These are phyloP conservation scores for Litchi chinensis DNA, from an alignment of 345 rosid genomes.

Conservation along the genomic window DNA sequence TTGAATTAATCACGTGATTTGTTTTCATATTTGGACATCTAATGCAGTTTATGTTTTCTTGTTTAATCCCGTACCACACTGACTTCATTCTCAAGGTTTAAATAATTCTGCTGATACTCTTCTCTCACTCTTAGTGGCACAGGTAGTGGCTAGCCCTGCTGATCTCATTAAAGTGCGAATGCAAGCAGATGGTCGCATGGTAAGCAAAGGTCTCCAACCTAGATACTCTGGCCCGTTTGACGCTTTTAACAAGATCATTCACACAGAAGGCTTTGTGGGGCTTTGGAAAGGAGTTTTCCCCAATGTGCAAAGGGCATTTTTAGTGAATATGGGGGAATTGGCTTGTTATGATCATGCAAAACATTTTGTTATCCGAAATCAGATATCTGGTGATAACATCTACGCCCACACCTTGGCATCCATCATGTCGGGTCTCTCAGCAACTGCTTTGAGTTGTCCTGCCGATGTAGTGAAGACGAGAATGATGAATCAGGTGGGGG, in stretches of 20 bases:
- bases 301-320: slow-evolving; percentile 82
- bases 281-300: slow-evolving; percentile 91
- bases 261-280: slow-evolving; percentile 58
- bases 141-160: slow-evolving; percentile 92
- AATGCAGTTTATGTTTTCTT: background rate
- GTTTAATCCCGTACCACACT: background rate
- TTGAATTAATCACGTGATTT: background rate
- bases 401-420: slow-evolving; percentile 81
- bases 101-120: background rate
- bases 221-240: slow-evolving; percentile 66
- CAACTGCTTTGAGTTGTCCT: slow-evolving; percentile 83
- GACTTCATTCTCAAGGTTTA: background rate
- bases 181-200: slow-evolving; percentile 75
- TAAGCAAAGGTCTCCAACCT: slow-evolving; percentile 63
- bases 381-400: slow-evolving; percentile 60
- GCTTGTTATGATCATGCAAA: slow-evolving; percentile 95
- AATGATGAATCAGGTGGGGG: slow-evolving; percentile 68
- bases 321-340: slow-evolving; percentile 90
- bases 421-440: slow-evolving; percentile 73
- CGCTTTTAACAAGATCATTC: slow-evolving; percentile 61
- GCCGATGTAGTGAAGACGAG: slow-evolving; percentile 94
- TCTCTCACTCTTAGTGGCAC: slow-evolving; percentile 43
- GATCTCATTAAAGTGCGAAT: slow-evolving; percentile 91
- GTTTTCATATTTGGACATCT: background rate
- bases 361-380: slow-evolving; percentile 53